phyloP scores from a whole-genome alignment of 176 grass and related monocot species.

The Zoysia japonica region DNA sequence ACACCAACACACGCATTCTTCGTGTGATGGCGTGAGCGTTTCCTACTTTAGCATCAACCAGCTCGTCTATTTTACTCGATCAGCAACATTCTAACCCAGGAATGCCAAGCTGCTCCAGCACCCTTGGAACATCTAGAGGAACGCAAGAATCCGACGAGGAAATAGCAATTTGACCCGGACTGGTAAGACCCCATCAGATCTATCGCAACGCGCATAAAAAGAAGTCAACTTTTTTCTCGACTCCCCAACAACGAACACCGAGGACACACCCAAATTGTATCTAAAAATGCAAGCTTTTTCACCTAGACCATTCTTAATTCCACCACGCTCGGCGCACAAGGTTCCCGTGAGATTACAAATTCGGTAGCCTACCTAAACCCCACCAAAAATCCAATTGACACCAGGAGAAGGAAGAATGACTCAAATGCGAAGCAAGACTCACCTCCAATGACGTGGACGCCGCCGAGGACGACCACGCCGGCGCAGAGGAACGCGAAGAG shows the following conservation, averaged over 20 bases:
- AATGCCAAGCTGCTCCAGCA: constrained; percentile 1
- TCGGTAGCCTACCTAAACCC: constrained; percentile 28
- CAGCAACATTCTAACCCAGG: constrained; percentile 2
- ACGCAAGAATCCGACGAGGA: constrained; percentile 22
- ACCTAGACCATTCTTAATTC: constrained; percentile 8
- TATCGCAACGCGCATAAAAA: not conserved
- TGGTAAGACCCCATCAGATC: constrained; percentile 35
- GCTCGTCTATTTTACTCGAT: not conserved
- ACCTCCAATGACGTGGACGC: constrained; percentile 61
- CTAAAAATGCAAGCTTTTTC: constrained; percentile 19
- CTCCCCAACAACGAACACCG: constrained; percentile 36
- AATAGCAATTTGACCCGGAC: not conserved
- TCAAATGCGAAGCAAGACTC: not conserved
- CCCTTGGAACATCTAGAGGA: not conserved
- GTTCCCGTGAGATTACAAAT: constrained; percentile 18
- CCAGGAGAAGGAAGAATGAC: not conserved
- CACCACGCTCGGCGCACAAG: constrained; percentile 17
- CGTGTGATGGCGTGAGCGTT: constrained; percentile 42
- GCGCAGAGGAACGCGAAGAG: constrained; percentile 53
- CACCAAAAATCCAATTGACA: constrained; percentile 46
- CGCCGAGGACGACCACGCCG: constrained; percentile 36
- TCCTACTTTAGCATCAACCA: constrained; percentile 28
- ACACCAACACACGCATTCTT: constrained; percentile 33
- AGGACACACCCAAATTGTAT: not conserved
- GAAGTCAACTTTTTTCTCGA: constrained; percentile 20